Percentiles rank a stretch among this genome's conserved stretches.
Evolutionary conservation across 1,284 basidiomycete species (phyloP).

Genomic region (Pseudozyma tsukubaensis): DNA sequence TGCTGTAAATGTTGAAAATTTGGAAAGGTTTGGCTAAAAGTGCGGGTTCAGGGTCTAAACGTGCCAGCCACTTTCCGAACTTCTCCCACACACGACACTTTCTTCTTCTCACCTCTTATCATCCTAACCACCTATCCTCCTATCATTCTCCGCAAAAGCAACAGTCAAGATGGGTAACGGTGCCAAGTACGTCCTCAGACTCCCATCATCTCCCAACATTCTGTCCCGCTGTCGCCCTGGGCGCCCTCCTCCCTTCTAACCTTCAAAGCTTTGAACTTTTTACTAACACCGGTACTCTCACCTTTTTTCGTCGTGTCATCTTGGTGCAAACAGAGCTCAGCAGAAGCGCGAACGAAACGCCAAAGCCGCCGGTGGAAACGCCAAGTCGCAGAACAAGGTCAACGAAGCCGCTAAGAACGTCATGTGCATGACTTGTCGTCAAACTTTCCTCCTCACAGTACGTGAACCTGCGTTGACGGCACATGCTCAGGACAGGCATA

Average conservation of each 20-base stretch:
- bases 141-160: neutral
- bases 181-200: conserved; percentile 58
- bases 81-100: conserved; percentile 12
- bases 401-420: conserved; percentile 71
- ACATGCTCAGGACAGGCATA: conserved; percentile 61
- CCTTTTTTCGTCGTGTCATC: no score
- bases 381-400: conserved; percentile 65
- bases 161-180: conserved; percentile 58
- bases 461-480: conserved; percentile 68
- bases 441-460: conserved; percentile 71
- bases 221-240: no score
- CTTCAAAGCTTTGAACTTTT: no score
- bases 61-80: neutral
- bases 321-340: conserved; percentile 60
- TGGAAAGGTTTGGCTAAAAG: conserved; percentile 2
- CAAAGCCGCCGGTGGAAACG: conserved; percentile 52
- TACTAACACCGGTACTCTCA: no score
- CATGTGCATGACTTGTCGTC: conserved; percentile 71
- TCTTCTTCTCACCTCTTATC: conserved; percentile 2
- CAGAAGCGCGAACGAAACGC: conserved; percentile 68
- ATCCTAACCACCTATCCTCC: no score
- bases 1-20: neutral
- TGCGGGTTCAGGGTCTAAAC: conserved; percentile 27
- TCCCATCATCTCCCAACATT: no score
- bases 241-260: neutral